A percentile compares a stretch with the other conserved stretches of the same genome.
Evolutionary conservation across 1,284 basidiomycete species (phyloP).

Genomic region (Pholiota adiposa): DNA sequence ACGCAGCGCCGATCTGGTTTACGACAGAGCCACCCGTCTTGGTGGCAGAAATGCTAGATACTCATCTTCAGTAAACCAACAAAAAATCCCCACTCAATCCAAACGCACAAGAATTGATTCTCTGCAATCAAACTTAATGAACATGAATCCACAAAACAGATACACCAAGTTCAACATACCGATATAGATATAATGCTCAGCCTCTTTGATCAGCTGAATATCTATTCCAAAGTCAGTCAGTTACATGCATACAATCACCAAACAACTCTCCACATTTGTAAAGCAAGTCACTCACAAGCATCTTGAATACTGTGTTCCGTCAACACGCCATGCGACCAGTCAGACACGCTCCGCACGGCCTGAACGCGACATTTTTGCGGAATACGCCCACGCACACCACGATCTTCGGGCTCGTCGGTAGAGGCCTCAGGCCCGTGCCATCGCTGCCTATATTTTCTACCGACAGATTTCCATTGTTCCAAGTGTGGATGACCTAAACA

Average conservation of each 20-base stretch:
- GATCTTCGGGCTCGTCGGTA: conserved; percentile 26
- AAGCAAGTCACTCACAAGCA: conserved; percentile 63
- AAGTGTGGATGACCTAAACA: conserved; percentile 69
- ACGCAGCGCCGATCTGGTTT: conserved; percentile 82
- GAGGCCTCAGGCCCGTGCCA: conserved; percentile 47
- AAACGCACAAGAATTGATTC: conserved; percentile 91
- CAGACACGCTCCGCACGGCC: conserved; percentile 80
- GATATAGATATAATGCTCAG: conserved; percentile 90
- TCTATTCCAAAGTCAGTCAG: conserved; percentile 47
- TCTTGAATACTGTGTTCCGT: conserved; percentile 87
- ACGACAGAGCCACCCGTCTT: conserved; percentile 67
- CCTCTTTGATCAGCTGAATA: conserved; percentile 80
- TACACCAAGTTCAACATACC: conserved; percentile 48
- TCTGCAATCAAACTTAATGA: conserved; percentile 45
- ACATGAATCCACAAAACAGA: not conserved
- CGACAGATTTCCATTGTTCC: conserved; percentile 62
- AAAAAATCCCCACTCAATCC: not conserved
- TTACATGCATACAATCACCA: not conserved
- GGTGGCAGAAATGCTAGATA: conserved; percentile 79
- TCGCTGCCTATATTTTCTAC: conserved; percentile 64
- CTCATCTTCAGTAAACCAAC: not conserved
- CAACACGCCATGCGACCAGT: conserved; percentile 92
- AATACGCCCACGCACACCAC: conserved; percentile 30
- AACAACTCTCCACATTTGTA: conserved; percentile 1
- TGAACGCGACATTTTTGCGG: conserved; percentile 70